Conservation (phyloP, 2,329 filamentous ascomycete genomes). For the Alternaria viburni region DNA sequence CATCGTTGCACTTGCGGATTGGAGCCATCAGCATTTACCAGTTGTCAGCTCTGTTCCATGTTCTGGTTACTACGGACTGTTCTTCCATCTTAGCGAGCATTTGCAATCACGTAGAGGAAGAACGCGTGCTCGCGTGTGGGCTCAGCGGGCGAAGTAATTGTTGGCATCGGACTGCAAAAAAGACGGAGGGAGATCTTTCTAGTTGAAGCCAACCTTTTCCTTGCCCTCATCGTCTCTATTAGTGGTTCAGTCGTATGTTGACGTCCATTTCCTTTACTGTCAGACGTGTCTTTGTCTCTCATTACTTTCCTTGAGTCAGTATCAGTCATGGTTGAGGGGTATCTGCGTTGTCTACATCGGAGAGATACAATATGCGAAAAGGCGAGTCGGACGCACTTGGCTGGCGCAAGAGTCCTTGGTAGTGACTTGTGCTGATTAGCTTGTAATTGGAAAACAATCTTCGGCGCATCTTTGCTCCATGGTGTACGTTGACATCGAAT, state of each 20-base stretch:
- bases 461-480: slow-evolving; percentile 12
- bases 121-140: slow-evolving; percentile 23
- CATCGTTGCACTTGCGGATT: slow-evolving; percentile 43
- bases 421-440: slow-evolving; percentile 28
- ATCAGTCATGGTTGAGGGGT: slow-evolving; percentile 14
- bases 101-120: slow-evolving; percentile 45
- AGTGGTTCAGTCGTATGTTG: slow-evolving; percentile 28
- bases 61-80: slow-evolving; percentile 51
- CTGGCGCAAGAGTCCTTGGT: slow-evolving; percentile 38
- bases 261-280: slow-evolving; percentile 30
- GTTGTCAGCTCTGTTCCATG: slow-evolving; percentile 48
- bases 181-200: slow-evolving; percentile 24
- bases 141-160: slow-evolving; percentile 26
- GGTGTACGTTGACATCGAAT: background rate
- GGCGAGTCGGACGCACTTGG: slow-evolving; percentile 26
- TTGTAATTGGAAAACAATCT: slow-evolving; percentile 41
- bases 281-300: slow-evolving; percentile 24
- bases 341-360: slow-evolving; percentile 20
- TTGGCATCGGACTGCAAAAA: slow-evolving; percentile 30
- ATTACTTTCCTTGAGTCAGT: slow-evolving; percentile 32
- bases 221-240: slow-evolving; percentile 37
- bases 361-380: slow-evolving; percentile 21
- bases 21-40: slow-evolving; percentile 50
- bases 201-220: slow-evolving; percentile 34
- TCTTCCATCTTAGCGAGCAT: slow-evolving; percentile 52